Evolutionary conservation across 805 yeast genomes (phyloP).

Genomic region (Candida anglica): DNA sequence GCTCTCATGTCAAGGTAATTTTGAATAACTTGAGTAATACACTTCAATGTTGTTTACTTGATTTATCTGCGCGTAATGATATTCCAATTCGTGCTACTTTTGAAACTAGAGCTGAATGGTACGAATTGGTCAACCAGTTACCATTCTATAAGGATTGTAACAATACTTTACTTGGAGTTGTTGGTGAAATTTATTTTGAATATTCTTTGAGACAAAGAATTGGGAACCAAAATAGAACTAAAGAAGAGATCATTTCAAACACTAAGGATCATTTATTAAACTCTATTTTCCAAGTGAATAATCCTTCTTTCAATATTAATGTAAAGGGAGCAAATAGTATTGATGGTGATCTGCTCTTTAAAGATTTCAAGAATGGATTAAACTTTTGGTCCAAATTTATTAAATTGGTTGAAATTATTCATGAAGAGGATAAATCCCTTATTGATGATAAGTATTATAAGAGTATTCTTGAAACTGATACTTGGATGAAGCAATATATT

Average conservation of each 20-base stretch:
- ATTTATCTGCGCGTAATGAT: slow-evolving; percentile 45
- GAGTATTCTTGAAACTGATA: slow-evolving; percentile 24
- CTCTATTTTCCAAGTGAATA: slow-evolving; percentile 33
- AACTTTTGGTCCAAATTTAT: slow-evolving; percentile 34
- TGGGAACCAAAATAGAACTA: slow-evolving; percentile 13
- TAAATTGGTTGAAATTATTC: slow-evolving; percentile 18
- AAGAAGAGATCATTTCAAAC: slow-evolving; percentile 21
- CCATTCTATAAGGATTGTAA: slow-evolving; percentile 61
- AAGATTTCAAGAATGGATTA: slow-evolving; percentile 29
- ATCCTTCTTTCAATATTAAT: slow-evolving; percentile 36
- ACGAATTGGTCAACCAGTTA: slow-evolving; percentile 44
- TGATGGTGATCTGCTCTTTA: slow-evolving; percentile 24
- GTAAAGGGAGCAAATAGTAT: slow-evolving; percentile 38
- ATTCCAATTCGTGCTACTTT: slow-evolving; percentile 46
- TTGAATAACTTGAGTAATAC: slow-evolving; percentile 48
- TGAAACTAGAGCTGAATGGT: slow-evolving; percentile 52
- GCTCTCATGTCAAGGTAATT: slow-evolving; percentile 58
- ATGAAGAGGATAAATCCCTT: slow-evolving; percentile 23
- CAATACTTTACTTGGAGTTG: slow-evolving; percentile 60
- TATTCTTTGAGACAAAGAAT: slow-evolving; percentile 27
- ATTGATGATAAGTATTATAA: slow-evolving; percentile 18
- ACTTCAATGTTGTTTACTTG: slow-evolving; percentile 46
- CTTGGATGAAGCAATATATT: slow-evolving; percentile 25
- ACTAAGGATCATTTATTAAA: slow-evolving; percentile 31
- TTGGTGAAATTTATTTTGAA: slow-evolving; percentile 52